Percentiles rank a stretch among this genome's conserved stretches.
Evolutionary conservation across 2,329 filamentous ascomycete genomes (phyloP).

Genomic region (Colletotrichum tofieldiae): DNA sequence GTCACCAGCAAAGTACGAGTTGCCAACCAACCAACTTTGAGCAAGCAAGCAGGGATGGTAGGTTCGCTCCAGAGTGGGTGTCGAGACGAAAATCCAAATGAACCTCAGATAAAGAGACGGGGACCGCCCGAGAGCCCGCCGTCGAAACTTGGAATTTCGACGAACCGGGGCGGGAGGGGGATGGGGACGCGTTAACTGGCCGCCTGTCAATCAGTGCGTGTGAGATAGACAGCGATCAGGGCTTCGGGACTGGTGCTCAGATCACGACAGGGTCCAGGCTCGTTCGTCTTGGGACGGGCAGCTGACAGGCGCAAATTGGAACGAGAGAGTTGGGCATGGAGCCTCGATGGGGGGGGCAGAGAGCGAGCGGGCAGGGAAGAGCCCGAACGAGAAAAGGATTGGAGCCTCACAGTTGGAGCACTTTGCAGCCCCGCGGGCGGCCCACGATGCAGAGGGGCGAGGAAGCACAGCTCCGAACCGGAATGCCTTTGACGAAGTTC

Average conservation of each 20-base stretch:
- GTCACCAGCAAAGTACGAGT: too few species aligned
- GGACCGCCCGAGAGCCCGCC: conserved; percentile 21
- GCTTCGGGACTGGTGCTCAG: conserved; percentile 34
- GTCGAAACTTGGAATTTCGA: background rate
- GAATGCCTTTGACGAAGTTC: background rate
- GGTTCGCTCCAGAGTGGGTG: background rate
- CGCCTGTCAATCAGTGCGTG: conserved; percentile 15
- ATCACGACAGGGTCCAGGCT: conserved; percentile 16
- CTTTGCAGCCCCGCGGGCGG: background rate
- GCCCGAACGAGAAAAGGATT: background rate
- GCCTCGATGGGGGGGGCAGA: background rate
- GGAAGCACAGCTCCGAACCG: background rate
- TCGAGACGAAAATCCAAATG: background rate
- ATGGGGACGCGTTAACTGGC: background rate
- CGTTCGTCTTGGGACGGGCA: background rate
- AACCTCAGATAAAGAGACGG: conserved; percentile 16
- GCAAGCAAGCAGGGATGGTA: background rate
- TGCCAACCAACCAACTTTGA: background rate
- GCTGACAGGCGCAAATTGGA: conserved; percentile 2
- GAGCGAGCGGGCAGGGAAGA: background rate
- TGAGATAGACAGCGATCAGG: conserved; percentile 33
- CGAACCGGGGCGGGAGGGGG: background rate
- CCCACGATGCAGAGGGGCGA: background rate
- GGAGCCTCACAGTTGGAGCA: background rate
- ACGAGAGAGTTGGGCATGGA: background rate